Conservation (phyloP, 192 early-diverging fungal species). For the Borealophlyctis nickersoniae region DNA sequence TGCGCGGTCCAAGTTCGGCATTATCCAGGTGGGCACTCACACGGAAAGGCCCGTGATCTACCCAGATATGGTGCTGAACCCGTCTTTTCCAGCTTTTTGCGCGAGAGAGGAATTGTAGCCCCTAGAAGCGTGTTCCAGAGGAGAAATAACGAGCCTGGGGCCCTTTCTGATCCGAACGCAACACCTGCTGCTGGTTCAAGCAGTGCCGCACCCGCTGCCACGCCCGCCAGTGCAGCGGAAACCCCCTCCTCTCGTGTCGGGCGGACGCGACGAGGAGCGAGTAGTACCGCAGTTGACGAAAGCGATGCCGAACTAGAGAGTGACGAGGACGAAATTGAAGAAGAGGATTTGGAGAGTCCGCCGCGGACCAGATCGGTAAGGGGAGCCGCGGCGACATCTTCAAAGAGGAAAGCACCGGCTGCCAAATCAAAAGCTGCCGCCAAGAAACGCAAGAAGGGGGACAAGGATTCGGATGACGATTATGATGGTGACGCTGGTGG, state of each 20-base stretch:
- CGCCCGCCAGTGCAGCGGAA: background rate
- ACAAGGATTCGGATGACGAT: background rate
- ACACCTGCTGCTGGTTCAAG: background rate
- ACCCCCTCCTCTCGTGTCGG: background rate
- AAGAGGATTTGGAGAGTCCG: background rate
- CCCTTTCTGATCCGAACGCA: background rate
- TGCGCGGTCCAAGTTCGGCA: constrained; percentile 23
- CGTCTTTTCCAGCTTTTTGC: constrained; percentile 22
- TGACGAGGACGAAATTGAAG: background rate
- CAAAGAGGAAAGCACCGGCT: background rate
- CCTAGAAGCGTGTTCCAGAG: constrained; percentile 17
- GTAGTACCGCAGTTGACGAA: background rate
- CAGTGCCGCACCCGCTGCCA: background rate
- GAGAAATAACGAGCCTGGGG: background rate
- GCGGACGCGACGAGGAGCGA: background rate
- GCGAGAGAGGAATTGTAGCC: constrained; percentile 27
- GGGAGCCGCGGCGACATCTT: background rate
- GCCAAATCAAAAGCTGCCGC: constrained; percentile 8
- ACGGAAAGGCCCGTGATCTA: background rate
- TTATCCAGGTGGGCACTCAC: constrained; percentile 15
- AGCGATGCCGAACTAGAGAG: background rate
- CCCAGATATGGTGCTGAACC: background rate
- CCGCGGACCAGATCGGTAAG: background rate
- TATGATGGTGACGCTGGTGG: background rate
- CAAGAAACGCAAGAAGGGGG: constrained; percentile 17